Evolutionary conservation across 148 eudicot genomes (phyloP).

Genomic region (Tetragonia tetragonoides): DNA sequence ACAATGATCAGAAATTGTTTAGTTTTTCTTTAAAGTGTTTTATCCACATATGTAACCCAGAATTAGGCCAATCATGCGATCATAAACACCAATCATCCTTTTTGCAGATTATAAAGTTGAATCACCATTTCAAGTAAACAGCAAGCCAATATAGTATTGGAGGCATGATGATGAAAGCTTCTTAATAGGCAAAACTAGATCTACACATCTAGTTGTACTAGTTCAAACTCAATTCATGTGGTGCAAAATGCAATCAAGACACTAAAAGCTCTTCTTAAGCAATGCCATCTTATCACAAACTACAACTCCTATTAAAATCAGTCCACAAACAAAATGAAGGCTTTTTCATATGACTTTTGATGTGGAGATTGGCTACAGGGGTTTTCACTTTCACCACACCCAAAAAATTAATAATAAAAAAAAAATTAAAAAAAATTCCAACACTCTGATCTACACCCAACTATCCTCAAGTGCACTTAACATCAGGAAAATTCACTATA

Average conservation of each 20-base stretch:
- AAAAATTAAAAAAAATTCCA: too few species aligned
- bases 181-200: background rate
- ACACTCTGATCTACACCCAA: too few species aligned
- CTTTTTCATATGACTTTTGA: background rate
- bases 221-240: background rate
- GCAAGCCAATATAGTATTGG: background rate
- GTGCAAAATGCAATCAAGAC: background rate
- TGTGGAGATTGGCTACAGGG: too few species aligned
- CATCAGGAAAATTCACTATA: background rate
- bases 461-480: too few species aligned
- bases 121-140: background rate
- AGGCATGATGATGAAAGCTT: background rate
- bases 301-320: background rate
- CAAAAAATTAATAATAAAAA: too few species aligned
- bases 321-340: background rate
- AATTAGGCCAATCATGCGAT: too few species aligned
- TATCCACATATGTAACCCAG: background rate
- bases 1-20: background rate
- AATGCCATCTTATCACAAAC: background rate
- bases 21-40: background rate
- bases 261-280: background rate
- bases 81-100: too few species aligned
- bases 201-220: background rate
- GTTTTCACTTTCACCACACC: too few species aligned
- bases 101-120: too few species aligned